Percentiles rank a stretch among this genome's conserved stretches.
These are phyloP conservation scores for Ocimum tenuiflorum DNA, from an alignment of 257 asterid genomes.

Conservation along the genomic window DNA sequence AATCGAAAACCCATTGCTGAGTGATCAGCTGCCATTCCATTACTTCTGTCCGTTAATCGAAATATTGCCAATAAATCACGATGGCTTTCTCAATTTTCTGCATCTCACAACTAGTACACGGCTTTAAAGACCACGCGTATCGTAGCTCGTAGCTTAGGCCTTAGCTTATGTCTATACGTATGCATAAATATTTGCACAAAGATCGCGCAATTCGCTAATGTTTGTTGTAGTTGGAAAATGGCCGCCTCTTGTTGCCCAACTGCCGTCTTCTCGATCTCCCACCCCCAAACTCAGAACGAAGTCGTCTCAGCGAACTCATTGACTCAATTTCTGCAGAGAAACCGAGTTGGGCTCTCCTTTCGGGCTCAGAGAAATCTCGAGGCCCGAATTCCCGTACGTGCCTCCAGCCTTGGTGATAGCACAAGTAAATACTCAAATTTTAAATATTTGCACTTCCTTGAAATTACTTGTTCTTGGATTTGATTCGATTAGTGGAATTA, in stretches of 20 bases:
- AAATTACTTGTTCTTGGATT: background rate
- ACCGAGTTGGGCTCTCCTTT: slow-evolving; percentile 28
- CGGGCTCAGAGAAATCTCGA: slow-evolving; percentile 24
- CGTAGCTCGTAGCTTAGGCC: too few species aligned
- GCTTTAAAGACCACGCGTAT: background rate
- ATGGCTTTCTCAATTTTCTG: slow-evolving; percentile 10
- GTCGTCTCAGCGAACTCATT: slow-evolving; percentile 20
- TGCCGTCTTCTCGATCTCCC: slow-evolving; percentile 24
- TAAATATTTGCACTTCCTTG: background rate
- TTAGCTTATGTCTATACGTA: background rate
- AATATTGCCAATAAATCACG: background rate
- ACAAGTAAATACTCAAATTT: slow-evolving; percentile 28
- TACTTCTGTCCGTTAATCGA: background rate
- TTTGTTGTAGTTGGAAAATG: slow-evolving; percentile 29
- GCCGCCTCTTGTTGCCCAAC: slow-evolving; percentile 27
- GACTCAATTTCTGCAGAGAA: slow-evolving; percentile 25
- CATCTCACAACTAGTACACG: slow-evolving; percentile 2
- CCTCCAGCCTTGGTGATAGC: slow-evolving; percentile 36
- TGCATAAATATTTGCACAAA: background rate
- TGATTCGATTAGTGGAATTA: background rate
- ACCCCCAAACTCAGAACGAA: slow-evolving; percentile 16
- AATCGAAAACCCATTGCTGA: slow-evolving; percentile 15
- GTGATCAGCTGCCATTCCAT: background rate
- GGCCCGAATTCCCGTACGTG: slow-evolving; percentile 32
- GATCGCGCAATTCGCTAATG: slow-evolving; percentile 15